Conservation (phyloP, 805 yeast genomes). For the Blastobotrys americana region DNA sequence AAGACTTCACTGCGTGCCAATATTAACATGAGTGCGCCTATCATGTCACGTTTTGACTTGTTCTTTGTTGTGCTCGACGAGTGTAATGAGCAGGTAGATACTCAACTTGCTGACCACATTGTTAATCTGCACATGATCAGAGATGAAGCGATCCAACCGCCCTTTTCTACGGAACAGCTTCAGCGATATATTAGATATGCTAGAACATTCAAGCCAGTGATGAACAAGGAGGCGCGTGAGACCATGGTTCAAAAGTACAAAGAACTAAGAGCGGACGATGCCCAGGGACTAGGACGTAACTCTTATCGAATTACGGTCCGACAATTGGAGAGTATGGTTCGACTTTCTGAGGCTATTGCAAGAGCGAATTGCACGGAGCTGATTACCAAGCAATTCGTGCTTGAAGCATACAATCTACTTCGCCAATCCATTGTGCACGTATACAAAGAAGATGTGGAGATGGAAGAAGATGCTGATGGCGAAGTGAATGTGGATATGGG, state of each 20-base stretch:
- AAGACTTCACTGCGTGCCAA: conserved; percentile 78
- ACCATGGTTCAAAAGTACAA: conserved; percentile 71
- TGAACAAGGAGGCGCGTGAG: conserved; percentile 75
- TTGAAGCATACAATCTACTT: conserved; percentile 85
- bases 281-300: conserved; percentile 73
- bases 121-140: conserved; percentile 86
- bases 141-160: conserved; percentile 86
- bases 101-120: conserved; percentile 85
- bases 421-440: conserved; percentile 90
- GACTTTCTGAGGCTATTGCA: conserved; percentile 93
- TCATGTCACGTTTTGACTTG: conserved; percentile 95
- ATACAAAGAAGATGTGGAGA: conserved; percentile 85
- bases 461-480: conserved; percentile 54
- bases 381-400: conserved; percentile 75
- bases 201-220: conserved; percentile 80
- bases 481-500: conserved; percentile 16
- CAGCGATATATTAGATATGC: conserved; percentile 87
- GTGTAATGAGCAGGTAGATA: conserved; percentile 84
- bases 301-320: conserved; percentile 94
- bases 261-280: conserved; percentile 81
- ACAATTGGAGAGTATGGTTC: conserved; percentile 88
- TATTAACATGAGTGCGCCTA: conserved; percentile 93
- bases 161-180: conserved; percentile 81
- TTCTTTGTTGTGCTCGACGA: conserved; percentile 94
- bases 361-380: conserved; percentile 91